Conservation (phyloP, 352 stramenopile species). For the Pythium angustatum region DNA sequence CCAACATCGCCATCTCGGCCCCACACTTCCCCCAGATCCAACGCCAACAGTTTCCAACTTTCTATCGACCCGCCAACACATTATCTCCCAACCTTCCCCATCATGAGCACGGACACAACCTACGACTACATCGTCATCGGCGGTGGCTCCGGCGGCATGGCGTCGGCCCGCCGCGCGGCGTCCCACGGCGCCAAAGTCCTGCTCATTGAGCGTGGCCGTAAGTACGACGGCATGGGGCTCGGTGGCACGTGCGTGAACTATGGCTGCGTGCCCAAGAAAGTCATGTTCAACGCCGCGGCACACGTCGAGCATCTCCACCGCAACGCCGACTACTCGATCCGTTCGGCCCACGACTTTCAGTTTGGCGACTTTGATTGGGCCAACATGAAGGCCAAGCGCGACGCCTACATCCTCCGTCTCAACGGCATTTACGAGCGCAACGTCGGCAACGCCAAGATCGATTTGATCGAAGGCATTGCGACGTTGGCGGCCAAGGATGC, state of each 20-base stretch:
- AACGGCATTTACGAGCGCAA: conserved; percentile 97
- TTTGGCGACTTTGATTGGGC: conserved; percentile 89
- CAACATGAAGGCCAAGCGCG: conserved; percentile 90
- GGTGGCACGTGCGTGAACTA: conserved; percentile 99
- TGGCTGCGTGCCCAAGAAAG: conserved; percentile 98
- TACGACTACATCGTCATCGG: conserved; percentile 94
- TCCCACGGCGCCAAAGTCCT: conserved; percentile 95
- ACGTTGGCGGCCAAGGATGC: conserved; percentile 74
- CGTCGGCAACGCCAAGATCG: conserved; percentile 90
- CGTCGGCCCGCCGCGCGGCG: conserved; percentile 90
- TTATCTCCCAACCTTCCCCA: background rate
- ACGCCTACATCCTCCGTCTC: conserved; percentile 94
- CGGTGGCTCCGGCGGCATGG: conserved; percentile 90
- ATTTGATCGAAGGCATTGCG: conserved; percentile 88
- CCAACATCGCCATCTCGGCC: background rate
- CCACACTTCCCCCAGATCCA: background rate
- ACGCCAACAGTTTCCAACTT: background rate
- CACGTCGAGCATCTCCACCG: conserved; percentile 80
- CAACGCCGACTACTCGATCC: conserved; percentile 73
- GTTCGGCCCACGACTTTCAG: conserved; percentile 37
- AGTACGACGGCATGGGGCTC: conserved; percentile 61
- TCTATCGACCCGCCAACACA: background rate
- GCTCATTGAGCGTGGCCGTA: conserved; percentile 88
- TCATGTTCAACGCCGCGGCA: conserved; percentile 94
- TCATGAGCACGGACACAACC: conserved; percentile 43